These are phyloP conservation scores for Fonsecaea erecta DNA, from an alignment of 2,329 filamentous ascomycete genomes.

Conservation along the genomic window DNA sequence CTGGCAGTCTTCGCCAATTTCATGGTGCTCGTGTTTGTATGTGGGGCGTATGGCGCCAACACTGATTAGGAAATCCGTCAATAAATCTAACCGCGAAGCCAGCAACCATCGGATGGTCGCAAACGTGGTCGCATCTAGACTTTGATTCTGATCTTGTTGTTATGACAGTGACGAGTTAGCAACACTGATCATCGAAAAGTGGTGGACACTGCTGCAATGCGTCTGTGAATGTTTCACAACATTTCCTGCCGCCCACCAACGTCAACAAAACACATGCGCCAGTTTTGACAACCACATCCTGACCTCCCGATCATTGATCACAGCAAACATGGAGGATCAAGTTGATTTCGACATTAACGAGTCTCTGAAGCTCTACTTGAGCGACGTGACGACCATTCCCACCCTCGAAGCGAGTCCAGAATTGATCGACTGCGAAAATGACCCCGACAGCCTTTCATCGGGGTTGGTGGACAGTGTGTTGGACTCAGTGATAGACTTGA, in stretches of 20 bases:
- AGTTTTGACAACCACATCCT: not conserved
- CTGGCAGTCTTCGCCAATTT: constrained; percentile 28
- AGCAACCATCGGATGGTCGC: constrained; percentile 1
- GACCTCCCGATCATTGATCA: not conserved
- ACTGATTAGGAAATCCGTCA: constrained; percentile 26
- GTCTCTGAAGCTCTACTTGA: constrained; percentile 95
- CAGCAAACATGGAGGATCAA: constrained; percentile 60
- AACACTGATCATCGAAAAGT: not conserved
- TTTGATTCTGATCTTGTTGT: not conserved
- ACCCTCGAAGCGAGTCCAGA: constrained; percentile 84
- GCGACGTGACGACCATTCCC: constrained; percentile 79
- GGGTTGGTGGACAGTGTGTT: constrained; percentile 81
- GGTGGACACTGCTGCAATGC: not conserved
- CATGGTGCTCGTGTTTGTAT: constrained; percentile 26
- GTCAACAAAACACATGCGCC: constrained; percentile 2
- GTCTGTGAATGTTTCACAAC: not conserved
- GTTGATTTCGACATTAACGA: constrained; percentile 94
- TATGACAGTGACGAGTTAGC: not conserved
- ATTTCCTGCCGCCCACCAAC: not conserved
- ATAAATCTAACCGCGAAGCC: constrained; percentile 15
- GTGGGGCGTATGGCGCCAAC: constrained; percentile 15
- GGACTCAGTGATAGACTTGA: constrained; percentile 88
- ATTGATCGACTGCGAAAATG: constrained; percentile 88
- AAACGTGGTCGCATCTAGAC: constrained; percentile 11
- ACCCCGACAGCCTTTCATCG: constrained; percentile 80